phyloP scores from a whole-genome alignment of 1,284 basidiomycete species.

The Neonothopanus nambi region DNA sequence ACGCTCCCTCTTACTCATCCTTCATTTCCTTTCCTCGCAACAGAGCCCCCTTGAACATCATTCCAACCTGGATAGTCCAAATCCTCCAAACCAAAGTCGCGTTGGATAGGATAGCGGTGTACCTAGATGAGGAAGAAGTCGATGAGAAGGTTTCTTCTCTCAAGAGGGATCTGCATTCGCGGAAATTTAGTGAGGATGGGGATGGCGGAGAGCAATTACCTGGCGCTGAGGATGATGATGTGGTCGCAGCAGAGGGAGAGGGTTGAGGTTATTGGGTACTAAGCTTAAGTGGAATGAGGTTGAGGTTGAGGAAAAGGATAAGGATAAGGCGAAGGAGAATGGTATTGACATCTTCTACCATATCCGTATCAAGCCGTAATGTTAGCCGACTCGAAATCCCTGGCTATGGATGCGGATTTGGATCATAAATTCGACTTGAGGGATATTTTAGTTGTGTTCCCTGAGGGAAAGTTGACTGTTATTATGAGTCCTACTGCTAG shows the following conservation, averaged over 20 bases:
- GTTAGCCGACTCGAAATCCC: neutral
- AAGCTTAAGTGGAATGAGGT: slow-evolving; percentile 12
- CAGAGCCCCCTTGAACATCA: slow-evolving; percentile 11
- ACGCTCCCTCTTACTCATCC: no score
- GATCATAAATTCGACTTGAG: slow-evolving; percentile 39
- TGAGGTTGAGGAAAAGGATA: neutral
- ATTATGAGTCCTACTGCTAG: slow-evolving; percentile 46
- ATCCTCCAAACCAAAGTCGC: slow-evolving; percentile 65
- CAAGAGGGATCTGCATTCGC: no score
- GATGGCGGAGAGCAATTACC: neutral
- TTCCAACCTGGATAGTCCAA: slow-evolving; percentile 8
- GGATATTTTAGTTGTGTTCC: slow-evolving; percentile 69
- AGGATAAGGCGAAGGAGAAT: neutral
- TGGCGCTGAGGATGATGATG: neutral
- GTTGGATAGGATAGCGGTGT: slow-evolving; percentile 78
- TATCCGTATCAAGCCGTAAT: neutral
- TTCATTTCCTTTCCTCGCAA: slow-evolving; percentile 20
- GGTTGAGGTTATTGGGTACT: neutral
- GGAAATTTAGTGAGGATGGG: no score
- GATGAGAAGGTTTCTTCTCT: slow-evolving; percentile 62
- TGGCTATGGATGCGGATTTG: neutral
- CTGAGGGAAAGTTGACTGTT: slow-evolving; percentile 63
- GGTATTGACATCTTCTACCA: neutral
- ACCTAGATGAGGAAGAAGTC: slow-evolving; percentile 83
- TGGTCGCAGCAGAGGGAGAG: no score